Evolutionary conservation across 139 green algal genomes (phyloP).

Genomic region (Zygnema cylindricum): DNA sequence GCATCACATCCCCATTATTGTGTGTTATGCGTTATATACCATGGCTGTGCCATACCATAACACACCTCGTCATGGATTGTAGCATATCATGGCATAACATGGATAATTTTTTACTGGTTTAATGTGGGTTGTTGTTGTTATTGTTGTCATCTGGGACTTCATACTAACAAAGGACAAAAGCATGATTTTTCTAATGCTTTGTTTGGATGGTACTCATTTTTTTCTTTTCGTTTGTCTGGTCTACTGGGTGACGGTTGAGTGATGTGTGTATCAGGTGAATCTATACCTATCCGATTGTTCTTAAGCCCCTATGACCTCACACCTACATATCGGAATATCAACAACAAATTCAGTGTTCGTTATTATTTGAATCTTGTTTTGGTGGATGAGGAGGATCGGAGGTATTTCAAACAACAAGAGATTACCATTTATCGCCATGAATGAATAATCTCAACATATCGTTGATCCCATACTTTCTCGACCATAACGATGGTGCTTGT

Average conservation of each 20-base stretch:
- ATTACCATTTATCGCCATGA: constrained; percentile 81
- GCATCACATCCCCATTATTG: no score
- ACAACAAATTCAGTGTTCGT: constrained; percentile 95
- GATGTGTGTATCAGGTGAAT: constrained; percentile 56
- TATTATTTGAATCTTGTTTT: constrained; percentile 99
- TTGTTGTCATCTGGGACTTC: neutral
- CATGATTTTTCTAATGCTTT: neutral
- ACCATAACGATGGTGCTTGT: no score
- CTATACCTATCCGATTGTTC: constrained; percentile 81
- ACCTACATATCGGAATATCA: constrained; percentile 90
- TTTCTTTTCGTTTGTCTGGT: neutral
- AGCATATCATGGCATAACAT: no score
- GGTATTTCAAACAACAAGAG: constrained; percentile 97
- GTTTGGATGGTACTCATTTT: neutral
- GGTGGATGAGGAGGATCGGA: constrained; percentile 97
- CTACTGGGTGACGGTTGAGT: no score
- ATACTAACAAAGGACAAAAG: neutral
- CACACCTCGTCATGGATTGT: no score
- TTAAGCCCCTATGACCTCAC: constrained; percentile 93
- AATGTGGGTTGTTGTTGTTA: no score
- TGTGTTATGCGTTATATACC: no score
- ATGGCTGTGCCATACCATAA: no score
- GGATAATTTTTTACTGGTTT: no score
- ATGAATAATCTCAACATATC: no score
- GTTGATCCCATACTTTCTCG: no score